phyloP scores from a whole-genome alignment of 495 filamentous ascomycete species.

The Aspergillus taichungensis region DNA sequence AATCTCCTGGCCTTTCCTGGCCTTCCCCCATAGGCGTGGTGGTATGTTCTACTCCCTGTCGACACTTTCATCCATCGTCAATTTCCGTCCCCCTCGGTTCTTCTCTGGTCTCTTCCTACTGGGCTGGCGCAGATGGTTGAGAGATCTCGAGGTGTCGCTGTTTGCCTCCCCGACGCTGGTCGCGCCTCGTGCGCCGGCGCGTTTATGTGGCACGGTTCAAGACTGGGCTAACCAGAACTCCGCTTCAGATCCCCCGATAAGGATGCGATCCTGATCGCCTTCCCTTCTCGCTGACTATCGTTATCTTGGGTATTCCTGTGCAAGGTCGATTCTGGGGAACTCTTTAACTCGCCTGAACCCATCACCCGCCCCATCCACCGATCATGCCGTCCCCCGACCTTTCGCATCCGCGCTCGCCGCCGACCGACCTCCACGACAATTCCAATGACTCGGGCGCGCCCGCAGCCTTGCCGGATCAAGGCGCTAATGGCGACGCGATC shows the following conservation, averaged over 20 bases:
- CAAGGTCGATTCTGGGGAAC: constrained; percentile 11
- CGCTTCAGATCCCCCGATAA: constrained; percentile 17
- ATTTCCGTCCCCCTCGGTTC: constrained; percentile 3
- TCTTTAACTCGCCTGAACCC: not conserved
- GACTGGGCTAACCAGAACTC: constrained; percentile 11
- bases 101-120: not conserved
- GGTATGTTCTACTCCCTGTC: constrained; percentile 3
- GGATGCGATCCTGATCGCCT: constrained; percentile 29
- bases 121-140: not conserved
- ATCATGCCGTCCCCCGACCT: constrained; percentile 35
- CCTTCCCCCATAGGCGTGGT: not conserved
- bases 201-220: constrained; percentile 5
- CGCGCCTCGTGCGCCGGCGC: constrained; percentile 13
- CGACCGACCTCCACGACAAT: constrained; percentile 16
- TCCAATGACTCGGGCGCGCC: constrained; percentile 17
- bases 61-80: not conserved
- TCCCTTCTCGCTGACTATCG: not conserved
- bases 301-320: not conserved
- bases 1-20: not conserved
- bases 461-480: constrained; percentile 14
- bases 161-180: constrained; percentile 3
- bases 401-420: constrained; percentile 18
- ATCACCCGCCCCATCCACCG: not conserved
- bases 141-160: not conserved
- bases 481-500: constrained; percentile 34